These are phyloP conservation scores for Pythium folliculosum DNA, from an alignment of 352 stramenopile species.

Conservation along the genomic window DNA sequence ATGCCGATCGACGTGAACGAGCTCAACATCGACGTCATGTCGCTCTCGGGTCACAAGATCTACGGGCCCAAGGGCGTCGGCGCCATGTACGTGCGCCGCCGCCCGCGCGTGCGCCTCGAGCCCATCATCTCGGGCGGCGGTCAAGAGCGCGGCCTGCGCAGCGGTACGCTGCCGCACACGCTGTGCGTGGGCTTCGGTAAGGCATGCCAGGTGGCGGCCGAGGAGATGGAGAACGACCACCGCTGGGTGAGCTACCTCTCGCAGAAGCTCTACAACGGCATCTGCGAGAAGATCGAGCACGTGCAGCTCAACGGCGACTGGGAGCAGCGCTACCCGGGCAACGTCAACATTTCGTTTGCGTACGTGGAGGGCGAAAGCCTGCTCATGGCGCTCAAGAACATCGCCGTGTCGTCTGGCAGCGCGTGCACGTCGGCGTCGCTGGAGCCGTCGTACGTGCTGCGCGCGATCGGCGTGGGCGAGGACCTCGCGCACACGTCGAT, in stretches of 20 bases:
- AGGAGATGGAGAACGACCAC: constrained; percentile 97
- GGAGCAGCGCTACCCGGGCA: constrained; percentile 93
- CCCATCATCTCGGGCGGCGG: constrained; percentile 97
- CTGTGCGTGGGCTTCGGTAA: constrained; percentile 88
- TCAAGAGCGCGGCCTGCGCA: constrained; percentile 97
- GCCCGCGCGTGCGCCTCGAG: constrained; percentile 96
- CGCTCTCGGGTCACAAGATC: constrained; percentile 97
- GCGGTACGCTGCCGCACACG: constrained; percentile 83
- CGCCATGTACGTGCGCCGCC: constrained; percentile 96
- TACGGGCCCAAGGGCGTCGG: constrained; percentile 99
- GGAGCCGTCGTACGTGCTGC: constrained; percentile 98
- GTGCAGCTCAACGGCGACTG: constrained; percentile 97
- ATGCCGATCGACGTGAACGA: constrained; percentile 98
- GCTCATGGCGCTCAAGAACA: constrained; percentile 99
- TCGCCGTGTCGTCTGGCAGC: constrained; percentile 96
- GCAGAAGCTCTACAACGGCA: constrained; percentile 92
- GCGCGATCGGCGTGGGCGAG: constrained; percentile 98
- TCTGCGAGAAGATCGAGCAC: constrained; percentile 83
- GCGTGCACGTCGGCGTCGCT: constrained; percentile 97
- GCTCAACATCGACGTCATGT: constrained; percentile 99
- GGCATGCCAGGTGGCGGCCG: constrained; percentile 91
- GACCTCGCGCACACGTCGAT: constrained; percentile 99
- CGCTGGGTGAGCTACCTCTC: constrained; percentile 95
- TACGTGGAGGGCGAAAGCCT: constrained; percentile 99
- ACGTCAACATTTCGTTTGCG: constrained; percentile 99